Conservation (phyloP, 345 rosid species). For the Jatropha curcas region DNA sequence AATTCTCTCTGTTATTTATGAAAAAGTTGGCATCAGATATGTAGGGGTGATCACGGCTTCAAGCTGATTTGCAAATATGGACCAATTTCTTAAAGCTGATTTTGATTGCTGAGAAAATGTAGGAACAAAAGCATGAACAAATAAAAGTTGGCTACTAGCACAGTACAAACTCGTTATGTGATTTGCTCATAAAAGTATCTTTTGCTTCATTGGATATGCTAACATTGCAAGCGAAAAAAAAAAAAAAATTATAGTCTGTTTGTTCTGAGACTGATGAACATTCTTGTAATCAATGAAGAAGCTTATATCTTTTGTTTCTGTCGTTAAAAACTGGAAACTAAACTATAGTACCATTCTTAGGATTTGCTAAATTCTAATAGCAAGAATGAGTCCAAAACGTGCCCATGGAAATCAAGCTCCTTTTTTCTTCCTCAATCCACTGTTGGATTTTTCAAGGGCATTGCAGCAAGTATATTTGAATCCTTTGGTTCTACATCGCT, state of each 20-base stretch:
- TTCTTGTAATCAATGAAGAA: not conserved
- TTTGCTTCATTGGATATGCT: not conserved
- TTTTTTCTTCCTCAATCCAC: conserved; percentile 62
- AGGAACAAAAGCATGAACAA: not conserved
- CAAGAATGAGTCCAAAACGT: conserved; percentile 32
- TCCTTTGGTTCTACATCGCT: conserved; percentile 45
- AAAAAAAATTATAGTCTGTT: not conserved
- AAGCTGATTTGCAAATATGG: too few relatives aligned
- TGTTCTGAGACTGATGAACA: not conserved
- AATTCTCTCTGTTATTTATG: conserved; percentile 8
- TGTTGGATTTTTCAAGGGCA: conserved; percentile 60
- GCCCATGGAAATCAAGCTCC: conserved; percentile 40
- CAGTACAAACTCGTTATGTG: too few relatives aligned
- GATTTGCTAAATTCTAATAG: conserved; percentile 39
- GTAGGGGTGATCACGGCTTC: not conserved
- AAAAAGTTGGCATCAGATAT: not conserved
- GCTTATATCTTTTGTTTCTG: conserved; percentile 8
- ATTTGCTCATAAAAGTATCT: not conserved
- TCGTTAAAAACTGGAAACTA: conserved; percentile 5
- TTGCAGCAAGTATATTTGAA: conserved; percentile 57
- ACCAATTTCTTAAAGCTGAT: too few relatives aligned
- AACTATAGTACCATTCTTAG: conserved; percentile 39
- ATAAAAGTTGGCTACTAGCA: not conserved
- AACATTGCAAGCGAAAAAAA: not conserved
- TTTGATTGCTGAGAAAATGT: not conserved